Evolutionary conservation across 805 yeast species (phyloP).

Genomic region (Tetrapisispora namnaoensis): DNA sequence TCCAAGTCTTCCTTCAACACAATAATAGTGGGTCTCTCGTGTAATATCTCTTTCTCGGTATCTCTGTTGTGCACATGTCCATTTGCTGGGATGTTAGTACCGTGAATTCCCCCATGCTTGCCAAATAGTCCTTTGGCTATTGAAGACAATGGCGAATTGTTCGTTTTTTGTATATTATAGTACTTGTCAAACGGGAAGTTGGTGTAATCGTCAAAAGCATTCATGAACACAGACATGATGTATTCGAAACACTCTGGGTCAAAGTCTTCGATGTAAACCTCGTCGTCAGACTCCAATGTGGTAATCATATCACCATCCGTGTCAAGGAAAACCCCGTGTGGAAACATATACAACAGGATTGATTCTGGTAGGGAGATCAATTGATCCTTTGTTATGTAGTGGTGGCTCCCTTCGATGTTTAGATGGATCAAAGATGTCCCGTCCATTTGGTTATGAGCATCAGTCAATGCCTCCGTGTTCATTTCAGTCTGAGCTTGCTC

Average conservation of each 20-base stretch:
- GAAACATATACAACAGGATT: constrained; percentile 73
- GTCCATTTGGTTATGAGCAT: neutral
- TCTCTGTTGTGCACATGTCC: constrained; percentile 2
- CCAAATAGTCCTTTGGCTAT: constrained; percentile 6
- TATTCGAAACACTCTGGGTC: constrained; percentile 78
- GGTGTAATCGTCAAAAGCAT: constrained; percentile 52
- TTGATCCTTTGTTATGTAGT: constrained; percentile 73
- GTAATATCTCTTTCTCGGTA: constrained; percentile 49
- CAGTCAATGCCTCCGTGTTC: neutral
- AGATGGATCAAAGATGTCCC: constrained; percentile 42
- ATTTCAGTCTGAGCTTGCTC: neutral
- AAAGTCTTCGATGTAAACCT: constrained; percentile 66
- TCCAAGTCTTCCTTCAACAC: constrained; percentile 89
- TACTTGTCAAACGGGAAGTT: constrained; percentile 6
- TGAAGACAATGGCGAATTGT: neutral
- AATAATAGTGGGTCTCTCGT: constrained; percentile 75
- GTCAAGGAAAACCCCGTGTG: constrained; percentile 78
- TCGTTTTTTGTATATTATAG: neutral
- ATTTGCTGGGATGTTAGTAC: constrained; percentile 1
- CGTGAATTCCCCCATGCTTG: neutral
- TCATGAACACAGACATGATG: constrained; percentile 57
- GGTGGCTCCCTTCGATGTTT: constrained; percentile 60
- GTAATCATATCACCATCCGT: constrained; percentile 61
- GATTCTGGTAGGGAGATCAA: constrained; percentile 85
- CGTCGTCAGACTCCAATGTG: constrained; percentile 63